phyloP scores from a whole-genome alignment of 202 grass and related monocot genomes.

The Schoenoplectus tabernaemontani region DNA sequence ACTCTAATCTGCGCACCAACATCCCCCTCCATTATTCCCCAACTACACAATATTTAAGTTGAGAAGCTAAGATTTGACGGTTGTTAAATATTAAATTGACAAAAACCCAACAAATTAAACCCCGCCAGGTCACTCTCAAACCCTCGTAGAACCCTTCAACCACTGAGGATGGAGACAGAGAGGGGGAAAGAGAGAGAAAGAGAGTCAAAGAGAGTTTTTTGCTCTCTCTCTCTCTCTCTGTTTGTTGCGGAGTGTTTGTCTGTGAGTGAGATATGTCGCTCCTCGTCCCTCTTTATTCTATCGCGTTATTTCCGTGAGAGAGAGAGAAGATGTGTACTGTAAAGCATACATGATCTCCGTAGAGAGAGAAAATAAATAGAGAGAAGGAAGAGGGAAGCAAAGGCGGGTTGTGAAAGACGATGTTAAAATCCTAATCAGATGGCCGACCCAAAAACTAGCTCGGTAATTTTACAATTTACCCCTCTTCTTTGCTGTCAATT shows the following conservation, averaged over 20 bases:
- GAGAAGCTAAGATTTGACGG: background rate
- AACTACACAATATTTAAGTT: background rate
- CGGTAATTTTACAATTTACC: background rate
- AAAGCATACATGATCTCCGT: constrained; percentile 8
- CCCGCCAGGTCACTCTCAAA: background rate
- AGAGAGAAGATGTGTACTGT: constrained; percentile 18
- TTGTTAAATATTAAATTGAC: constrained; percentile 6
- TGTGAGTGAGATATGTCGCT: constrained; percentile 5
- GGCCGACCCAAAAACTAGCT: too few relatives aligned
- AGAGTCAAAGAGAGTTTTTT: background rate
- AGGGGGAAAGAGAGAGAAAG: too few relatives aligned
- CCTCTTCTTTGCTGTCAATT: background rate
- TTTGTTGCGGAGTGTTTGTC: background rate
- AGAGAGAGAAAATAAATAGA: background rate
- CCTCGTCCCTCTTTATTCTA: constrained; percentile 22
- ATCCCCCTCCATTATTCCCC: constrained; percentile 29
- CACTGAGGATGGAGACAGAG: background rate
- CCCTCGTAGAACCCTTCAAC: background rate
- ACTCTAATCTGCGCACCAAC: constrained; percentile 55
- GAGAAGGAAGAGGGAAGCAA: too few relatives aligned
- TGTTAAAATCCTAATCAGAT: background rate
- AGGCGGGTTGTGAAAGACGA: constrained; percentile 21
- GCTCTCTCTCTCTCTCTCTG: background rate
- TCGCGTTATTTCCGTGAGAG: constrained; percentile 23
- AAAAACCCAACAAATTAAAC: constrained; percentile 13